A percentile compares a stretch with the other conserved stretches of the same genome.
Conservation (phyloP, 2,329 filamentous ascomycete genomes). For the Paecilomyces formosus region DNA sequence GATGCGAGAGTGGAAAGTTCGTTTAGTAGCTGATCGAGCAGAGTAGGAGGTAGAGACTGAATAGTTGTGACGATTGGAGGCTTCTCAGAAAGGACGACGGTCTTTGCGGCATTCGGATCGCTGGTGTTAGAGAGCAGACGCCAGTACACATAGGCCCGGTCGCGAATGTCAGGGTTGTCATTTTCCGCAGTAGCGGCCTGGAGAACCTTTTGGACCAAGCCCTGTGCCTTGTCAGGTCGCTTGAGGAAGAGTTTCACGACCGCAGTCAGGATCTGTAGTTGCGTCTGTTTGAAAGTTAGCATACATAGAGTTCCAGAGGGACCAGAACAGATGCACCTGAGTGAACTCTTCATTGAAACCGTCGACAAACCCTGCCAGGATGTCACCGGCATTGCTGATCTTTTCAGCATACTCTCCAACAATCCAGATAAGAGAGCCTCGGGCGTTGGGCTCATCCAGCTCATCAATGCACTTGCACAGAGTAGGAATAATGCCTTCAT, state of each 20-base stretch:
- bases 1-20: slow-evolving; percentile 93
- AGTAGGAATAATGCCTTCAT: slow-evolving; percentile 94
- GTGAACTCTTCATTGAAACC: slow-evolving; percentile 95
- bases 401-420: slow-evolving; percentile 99
- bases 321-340: slow-evolving; percentile 52
- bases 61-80: slow-evolving; percentile 93
- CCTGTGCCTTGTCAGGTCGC: slow-evolving; percentile 86
- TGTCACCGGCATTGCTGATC: slow-evolving; percentile 97
- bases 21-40: slow-evolving; percentile 82
- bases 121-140: slow-evolving; percentile 73
- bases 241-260: slow-evolving; percentile 97
- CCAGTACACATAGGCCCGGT: slow-evolving; percentile 98
- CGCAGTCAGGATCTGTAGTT: slow-evolving; percentile 92
- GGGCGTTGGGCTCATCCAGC: slow-evolving; percentile 84
- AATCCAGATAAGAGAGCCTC: slow-evolving; percentile 94
- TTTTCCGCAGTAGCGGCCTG: slow-evolving; percentile 89
- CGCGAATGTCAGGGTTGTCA: slow-evolving; percentile 95
- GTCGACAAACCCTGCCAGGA: slow-evolving; percentile 83
- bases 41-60: slow-evolving; percentile 70
- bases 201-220: slow-evolving; percentile 86
- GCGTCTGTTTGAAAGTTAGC: slow-evolving; percentile 56
- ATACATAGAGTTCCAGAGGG: not conserved
- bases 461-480: slow-evolving; percentile 96
- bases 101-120: slow-evolving; percentile 85
- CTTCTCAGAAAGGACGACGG: slow-evolving; percentile 86